Percentiles rank a stretch among this genome's conserved stretches.
Conservation (phyloP, 306 rosid species). For the Gynostemma pentaphyllum region DNA sequence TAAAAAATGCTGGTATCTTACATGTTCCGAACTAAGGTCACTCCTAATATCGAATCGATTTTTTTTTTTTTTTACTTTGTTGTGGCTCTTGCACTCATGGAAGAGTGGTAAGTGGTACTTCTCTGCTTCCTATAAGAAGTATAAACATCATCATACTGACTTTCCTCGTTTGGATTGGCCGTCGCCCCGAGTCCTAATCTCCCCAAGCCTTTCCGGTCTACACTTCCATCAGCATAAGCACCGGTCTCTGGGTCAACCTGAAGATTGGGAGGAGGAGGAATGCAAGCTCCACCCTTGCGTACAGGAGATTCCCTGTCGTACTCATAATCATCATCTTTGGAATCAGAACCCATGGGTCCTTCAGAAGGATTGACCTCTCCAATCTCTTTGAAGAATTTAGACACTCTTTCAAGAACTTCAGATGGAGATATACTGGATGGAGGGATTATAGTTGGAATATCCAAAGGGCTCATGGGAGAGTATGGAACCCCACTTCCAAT, state of each 20-base stretch:
- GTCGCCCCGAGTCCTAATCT: constrained; percentile 90
- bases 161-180: constrained; percentile 71
- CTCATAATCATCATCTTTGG: constrained; percentile 57
- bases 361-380: constrained; percentile 92
- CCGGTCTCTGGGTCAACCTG: constrained; percentile 93
- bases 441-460: constrained; percentile 68
- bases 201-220: constrained; percentile 70
- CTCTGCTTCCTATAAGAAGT: constrained; percentile 93
- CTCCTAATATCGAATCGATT: neutral
- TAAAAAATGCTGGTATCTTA: neutral
- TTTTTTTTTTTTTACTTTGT: constrained; percentile 36
- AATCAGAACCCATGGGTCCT: constrained; percentile 68
- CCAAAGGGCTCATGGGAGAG: constrained; percentile 77
- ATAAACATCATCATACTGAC: constrained; percentile 94
- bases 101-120: constrained; percentile 86
- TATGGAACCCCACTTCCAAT: constrained; percentile 97
- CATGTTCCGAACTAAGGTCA: neutral
- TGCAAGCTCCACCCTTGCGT: constrained; percentile 94
- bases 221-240: constrained; percentile 74
- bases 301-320: constrained; percentile 40
- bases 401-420: constrained; percentile 81
- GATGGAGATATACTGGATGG: constrained; percentile 39
- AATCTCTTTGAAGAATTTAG: constrained; percentile 81
- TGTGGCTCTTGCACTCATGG: constrained; percentile 74
- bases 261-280: constrained; percentile 85